These are phyloP conservation scores for Conidiobolus incongruus DNA, from an alignment of 371 early-diverging fungal genomes.

Conservation along the genomic window DNA sequence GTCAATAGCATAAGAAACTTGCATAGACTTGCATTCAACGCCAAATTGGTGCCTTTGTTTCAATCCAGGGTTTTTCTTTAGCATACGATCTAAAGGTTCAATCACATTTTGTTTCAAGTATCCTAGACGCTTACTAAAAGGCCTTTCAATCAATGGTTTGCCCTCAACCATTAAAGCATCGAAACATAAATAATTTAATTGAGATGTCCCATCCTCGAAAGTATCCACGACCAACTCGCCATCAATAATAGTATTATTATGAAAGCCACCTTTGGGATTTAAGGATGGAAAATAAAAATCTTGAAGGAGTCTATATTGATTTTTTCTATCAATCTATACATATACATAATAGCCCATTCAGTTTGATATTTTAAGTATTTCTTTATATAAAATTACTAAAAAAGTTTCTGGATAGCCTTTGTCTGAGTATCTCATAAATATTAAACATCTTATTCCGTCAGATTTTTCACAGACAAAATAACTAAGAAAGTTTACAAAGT, in stretches of 20 bases:
- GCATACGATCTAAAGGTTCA: conserved; percentile 10
- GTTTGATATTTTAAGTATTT: not conserved
- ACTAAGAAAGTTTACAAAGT: too few relatives aligned
- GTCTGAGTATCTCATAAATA: conserved; percentile 25
- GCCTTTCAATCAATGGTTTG: conserved; percentile 18
- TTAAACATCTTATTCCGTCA: conserved; percentile 73
- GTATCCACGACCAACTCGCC: conserved; percentile 74
- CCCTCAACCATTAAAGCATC: conserved; percentile 45
- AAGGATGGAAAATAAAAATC: conserved; percentile 45
- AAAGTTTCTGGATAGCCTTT: conserved; percentile 26
- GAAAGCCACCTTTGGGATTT: conserved; percentile 18
- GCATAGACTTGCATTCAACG: conserved; percentile 41
- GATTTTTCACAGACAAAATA: too few relatives aligned
- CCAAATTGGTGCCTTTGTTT: too few relatives aligned
- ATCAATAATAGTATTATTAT: conserved; percentile 65
- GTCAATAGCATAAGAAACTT: conserved; percentile 38
- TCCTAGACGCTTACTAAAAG: conserved; percentile 44
- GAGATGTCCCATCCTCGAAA: conserved; percentile 27
- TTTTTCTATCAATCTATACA: conserved; percentile 72
- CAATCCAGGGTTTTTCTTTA: too few relatives aligned
- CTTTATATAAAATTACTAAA: conserved; percentile 25
- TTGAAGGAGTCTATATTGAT: conserved; percentile 40
- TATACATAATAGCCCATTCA: too few relatives aligned
- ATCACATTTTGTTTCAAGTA: conserved; percentile 15
- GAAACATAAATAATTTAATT: conserved; percentile 36